These are phyloP conservation scores for Gracilaria vermiculophylla DNA, from an alignment of 23 red algal genomes.

Conservation along the genomic window DNA sequence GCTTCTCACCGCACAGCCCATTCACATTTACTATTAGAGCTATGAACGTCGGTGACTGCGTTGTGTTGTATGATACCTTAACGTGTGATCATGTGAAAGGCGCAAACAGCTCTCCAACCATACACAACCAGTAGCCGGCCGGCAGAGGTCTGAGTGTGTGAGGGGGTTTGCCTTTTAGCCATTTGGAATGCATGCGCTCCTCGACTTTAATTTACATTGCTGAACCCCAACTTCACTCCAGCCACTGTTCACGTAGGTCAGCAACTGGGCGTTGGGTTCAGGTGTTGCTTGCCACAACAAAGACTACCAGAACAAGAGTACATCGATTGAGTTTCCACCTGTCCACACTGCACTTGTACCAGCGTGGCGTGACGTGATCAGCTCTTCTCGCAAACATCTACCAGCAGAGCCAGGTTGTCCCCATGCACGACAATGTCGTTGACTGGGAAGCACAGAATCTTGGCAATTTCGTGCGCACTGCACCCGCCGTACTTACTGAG, in stretches of 20 bases:
- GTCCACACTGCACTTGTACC: neutral
- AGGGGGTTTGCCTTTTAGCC: too few species aligned
- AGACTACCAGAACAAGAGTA: neutral
- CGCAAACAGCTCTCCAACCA: too few species aligned
- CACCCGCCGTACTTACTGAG: slow-evolving; percentile 58
- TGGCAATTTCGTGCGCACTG: slow-evolving; percentile 53
- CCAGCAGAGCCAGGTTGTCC: slow-evolving; percentile 83
- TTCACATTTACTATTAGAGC: neutral
- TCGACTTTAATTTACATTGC: too few species aligned
- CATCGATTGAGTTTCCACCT: neutral
- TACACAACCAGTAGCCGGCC: too few species aligned
- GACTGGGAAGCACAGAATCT: slow-evolving; percentile 56
- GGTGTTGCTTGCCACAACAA: neutral
- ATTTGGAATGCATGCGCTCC: too few species aligned
- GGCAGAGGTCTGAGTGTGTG: too few species aligned
- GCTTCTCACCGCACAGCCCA: neutral
- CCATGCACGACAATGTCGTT: slow-evolving; percentile 78
- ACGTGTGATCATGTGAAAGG: neutral
- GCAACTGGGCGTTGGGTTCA: neutral
- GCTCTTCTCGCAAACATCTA: neutral
- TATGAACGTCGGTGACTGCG: neutral
- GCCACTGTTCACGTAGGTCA: neutral
- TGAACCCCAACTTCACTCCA: neutral
- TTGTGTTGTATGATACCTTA: neutral
- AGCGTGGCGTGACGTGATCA: neutral